These are phyloP conservation scores for Aureobasidium musti DNA, from an alignment of 2,329 filamentous ascomycete species.

Conservation along the genomic window DNA sequence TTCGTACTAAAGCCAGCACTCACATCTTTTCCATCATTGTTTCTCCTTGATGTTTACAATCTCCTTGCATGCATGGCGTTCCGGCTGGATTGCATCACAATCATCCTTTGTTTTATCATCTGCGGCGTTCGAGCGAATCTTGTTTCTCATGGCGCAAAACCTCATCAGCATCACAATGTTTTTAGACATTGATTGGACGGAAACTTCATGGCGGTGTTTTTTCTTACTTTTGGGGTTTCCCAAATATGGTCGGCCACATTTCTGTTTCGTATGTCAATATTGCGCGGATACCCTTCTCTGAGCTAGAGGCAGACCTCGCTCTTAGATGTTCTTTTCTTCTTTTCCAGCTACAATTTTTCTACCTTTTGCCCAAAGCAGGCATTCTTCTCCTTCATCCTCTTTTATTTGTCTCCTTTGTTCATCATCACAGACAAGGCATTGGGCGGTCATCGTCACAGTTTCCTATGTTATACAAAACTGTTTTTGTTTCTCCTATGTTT, in stretches of 20 bases:
- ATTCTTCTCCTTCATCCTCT: constrained; percentile 5
- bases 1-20: constrained; percentile 38
- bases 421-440: constrained; percentile 6
- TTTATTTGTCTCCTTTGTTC: constrained; percentile 20
- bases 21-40: constrained; percentile 10
- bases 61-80: constrained; percentile 33
- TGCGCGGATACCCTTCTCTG: constrained; percentile 30
- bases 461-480: neutral
- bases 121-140: constrained; percentile 31
- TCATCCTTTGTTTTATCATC: constrained; percentile 32
- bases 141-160: constrained; percentile 32
- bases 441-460: constrained; percentile 8
- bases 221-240: constrained; percentile 4
- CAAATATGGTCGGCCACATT: constrained; percentile 5
- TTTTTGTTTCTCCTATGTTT: constrained; percentile 14
- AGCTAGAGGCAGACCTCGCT: constrained; percentile 30
- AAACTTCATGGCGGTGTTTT: constrained; percentile 15
- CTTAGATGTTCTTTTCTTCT: constrained; percentile 19
- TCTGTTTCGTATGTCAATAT: constrained; percentile 28
- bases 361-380: constrained; percentile 20
- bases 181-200: constrained; percentile 20
- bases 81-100: constrained; percentile 31
- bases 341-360: constrained; percentile 10
- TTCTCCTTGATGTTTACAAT: constrained; percentile 32
- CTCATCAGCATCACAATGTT: constrained; percentile 29